Evolutionary conservation across 306 rosid genomes (phyloP).

Genomic region (Fagus sylvatica): DNA sequence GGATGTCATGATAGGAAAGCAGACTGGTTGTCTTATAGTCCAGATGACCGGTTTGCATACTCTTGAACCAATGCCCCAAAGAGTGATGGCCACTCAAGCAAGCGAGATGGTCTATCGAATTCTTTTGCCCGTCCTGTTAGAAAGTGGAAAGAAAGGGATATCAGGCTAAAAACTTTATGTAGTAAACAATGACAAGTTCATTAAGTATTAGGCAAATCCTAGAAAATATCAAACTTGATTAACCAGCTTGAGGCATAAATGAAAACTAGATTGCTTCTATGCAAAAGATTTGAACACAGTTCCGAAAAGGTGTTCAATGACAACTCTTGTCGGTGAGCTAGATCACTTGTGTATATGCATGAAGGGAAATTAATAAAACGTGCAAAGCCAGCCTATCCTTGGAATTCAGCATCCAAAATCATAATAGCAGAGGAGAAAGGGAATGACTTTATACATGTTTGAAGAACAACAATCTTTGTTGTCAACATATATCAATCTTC

Average conservation of each 20-base stretch:
- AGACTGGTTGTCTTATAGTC: slow-evolving; percentile 35
- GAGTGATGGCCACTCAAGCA: slow-evolving; percentile 72
- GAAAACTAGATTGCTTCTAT: background rate
- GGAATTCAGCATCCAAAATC: too few species aligned
- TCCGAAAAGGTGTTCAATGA: too few species aligned
- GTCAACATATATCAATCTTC: too few species aligned
- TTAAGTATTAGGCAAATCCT: background rate
- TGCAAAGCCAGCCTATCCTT: too few species aligned
- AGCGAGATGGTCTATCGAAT: slow-evolving; percentile 71
- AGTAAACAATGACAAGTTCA: background rate
- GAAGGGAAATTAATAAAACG: too few species aligned
- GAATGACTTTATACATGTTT: too few species aligned
- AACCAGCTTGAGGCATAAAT: background rate
- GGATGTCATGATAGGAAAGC: slow-evolving; percentile 1
- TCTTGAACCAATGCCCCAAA: slow-evolving; percentile 89
- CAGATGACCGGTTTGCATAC: slow-evolving; percentile 79
- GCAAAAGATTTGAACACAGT: background rate
- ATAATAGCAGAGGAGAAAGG: too few species aligned
- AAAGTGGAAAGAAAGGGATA: background rate
- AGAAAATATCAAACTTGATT: background rate
- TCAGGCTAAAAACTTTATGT: background rate
- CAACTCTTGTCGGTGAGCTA: too few species aligned
- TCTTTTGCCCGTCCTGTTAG: slow-evolving; percentile 73
- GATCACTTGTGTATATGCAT: too few species aligned
- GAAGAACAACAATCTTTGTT: too few species aligned